These are phyloP conservation scores for Calocera viscosa DNA, from an alignment of 768 basidiomycete species.

Conservation along the genomic window DNA sequence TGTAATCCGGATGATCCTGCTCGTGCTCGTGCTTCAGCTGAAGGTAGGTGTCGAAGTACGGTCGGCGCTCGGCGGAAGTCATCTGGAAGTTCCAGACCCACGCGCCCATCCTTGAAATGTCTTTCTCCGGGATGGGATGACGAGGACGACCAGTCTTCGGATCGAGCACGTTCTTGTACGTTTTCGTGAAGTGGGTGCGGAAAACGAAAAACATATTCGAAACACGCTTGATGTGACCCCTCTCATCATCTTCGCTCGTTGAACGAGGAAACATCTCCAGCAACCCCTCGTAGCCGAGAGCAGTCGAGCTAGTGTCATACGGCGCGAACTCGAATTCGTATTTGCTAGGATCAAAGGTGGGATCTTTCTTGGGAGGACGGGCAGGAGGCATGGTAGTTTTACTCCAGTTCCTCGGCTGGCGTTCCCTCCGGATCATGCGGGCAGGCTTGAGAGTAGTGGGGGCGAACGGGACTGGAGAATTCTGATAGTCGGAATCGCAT, in stretches of 20 bases:
- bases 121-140: neutral
- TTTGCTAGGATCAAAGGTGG: neutral
- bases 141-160: neutral
- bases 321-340: constrained; percentile 1
- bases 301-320: neutral
- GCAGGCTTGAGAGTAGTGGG: neutral
- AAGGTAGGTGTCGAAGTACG: neutral
- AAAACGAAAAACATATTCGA: constrained; percentile 7
- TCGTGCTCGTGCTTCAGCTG: constrained; percentile 1
- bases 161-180: constrained; percentile 7
- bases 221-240: neutral
- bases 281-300: neutral
- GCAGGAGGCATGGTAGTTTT: neutral
- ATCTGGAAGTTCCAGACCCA: constrained; percentile 8
- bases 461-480: neutral
- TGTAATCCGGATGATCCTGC: constrained; percentile 4
- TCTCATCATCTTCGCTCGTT: neutral
- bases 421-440: neutral
- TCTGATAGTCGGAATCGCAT: neutral
- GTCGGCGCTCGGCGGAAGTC: neutral
- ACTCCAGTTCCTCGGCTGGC: neutral
- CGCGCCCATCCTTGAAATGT: neutral
- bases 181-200: constrained; percentile 4
- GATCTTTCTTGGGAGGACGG: neutral
- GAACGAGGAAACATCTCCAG: constrained; percentile 2